These are phyloP conservation scores for Bipolaris oryzae DNA, from an alignment of 2,329 filamentous ascomycete genomes.

Conservation along the genomic window DNA sequence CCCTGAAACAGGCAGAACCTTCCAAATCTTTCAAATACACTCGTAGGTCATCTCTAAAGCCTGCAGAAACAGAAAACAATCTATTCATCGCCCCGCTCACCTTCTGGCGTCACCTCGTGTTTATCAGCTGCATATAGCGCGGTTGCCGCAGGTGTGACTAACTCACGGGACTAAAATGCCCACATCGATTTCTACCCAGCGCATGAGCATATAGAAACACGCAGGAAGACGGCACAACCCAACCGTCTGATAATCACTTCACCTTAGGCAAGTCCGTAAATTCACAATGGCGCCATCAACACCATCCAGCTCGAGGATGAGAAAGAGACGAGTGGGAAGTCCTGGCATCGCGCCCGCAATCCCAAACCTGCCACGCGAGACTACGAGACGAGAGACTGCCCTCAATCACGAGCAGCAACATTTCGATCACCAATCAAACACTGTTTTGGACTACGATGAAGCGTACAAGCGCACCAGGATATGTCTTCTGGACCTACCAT, in stretches of 20 bases:
- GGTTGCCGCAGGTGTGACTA: slow-evolving; percentile 11
- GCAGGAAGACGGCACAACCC: background rate
- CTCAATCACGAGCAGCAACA: background rate
- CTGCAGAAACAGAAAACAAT: background rate
- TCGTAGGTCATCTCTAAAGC: too few relatives aligned
- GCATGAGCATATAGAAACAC: background rate
- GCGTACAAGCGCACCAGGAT: background rate
- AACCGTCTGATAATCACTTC: background rate
- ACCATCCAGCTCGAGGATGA: slow-evolving; percentile 1
- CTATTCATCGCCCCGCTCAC: slow-evolving; percentile 3
- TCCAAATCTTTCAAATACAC: background rate
- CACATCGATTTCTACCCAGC: background rate
- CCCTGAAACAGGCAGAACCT: background rate
- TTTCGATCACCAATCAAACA: background rate
- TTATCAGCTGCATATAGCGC: slow-evolving; percentile 12
- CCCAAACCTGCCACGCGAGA: slow-evolving; percentile 4
- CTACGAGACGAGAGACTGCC: slow-evolving; percentile 1
- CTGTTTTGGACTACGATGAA: background rate
- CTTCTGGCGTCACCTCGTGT: slow-evolving; percentile 1
- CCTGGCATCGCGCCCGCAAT: background rate
- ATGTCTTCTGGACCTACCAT: slow-evolving; percentile 13
- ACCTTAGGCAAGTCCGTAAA: background rate
- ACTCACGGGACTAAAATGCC: slow-evolving; percentile 7
- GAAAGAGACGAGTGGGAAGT: slow-evolving; percentile 16
- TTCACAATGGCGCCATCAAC: slow-evolving; percentile 11